Evolutionary conservation across 805 yeast species (phyloP).

Genomic region (Pichia scutulata): DNA sequence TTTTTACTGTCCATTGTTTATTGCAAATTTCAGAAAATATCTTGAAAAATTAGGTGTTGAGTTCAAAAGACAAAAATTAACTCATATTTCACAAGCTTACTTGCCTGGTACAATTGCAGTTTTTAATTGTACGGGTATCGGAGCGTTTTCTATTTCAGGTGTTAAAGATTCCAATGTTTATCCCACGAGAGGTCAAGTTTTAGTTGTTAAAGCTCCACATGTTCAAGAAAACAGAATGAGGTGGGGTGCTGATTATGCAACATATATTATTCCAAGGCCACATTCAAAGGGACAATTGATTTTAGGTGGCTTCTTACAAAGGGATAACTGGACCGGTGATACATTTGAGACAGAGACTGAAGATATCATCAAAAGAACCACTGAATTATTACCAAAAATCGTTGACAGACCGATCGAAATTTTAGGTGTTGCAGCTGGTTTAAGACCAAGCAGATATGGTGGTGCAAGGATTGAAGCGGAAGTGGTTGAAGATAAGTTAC

Average conservation of each 20-base stretch:
- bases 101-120: constrained; percentile 34
- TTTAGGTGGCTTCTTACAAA: constrained; percentile 67
- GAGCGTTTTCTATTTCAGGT: constrained; percentile 56
- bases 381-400: constrained; percentile 42
- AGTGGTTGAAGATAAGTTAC: constrained; percentile 25
- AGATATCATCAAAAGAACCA: constrained; percentile 53
- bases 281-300: constrained; percentile 55
- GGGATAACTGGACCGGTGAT: constrained; percentile 51
- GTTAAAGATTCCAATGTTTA: constrained; percentile 52
- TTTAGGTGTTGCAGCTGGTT: constrained; percentile 58
- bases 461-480: constrained; percentile 65
- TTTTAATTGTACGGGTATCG: constrained; percentile 71
- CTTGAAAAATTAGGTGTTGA: constrained; percentile 42
- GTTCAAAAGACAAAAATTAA: constrained; percentile 38
- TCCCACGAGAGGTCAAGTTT: constrained; percentile 76
- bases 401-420: constrained; percentile 39
- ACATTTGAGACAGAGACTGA: constrained; percentile 48
- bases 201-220: constrained; percentile 62
- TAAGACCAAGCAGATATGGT: constrained; percentile 68
- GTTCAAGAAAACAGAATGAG: constrained; percentile 46
- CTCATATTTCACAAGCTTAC: constrained; percentile 51
- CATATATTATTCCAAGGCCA: constrained; percentile 68
- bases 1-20: constrained; percentile 62
- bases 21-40: constrained; percentile 37
- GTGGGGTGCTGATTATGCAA: constrained; percentile 52